Evolutionary conservation across 768 basidiomycete species (phyloP), one percentile per base, ranked within the genome.

Genomic region (Calocybe gangraenosa): DNA sequence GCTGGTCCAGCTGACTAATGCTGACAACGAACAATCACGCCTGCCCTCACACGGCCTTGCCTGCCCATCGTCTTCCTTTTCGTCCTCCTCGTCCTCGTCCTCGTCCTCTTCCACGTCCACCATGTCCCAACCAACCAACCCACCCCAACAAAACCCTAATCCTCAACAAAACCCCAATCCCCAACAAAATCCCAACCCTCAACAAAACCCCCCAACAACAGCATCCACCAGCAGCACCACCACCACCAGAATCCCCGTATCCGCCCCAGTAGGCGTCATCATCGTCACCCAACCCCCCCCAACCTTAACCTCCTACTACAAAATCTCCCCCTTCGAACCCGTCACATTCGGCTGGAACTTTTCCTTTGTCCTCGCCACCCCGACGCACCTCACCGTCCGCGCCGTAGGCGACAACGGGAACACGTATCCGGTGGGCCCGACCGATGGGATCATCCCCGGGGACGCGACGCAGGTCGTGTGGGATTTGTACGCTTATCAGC

Each of bases 301-400:
- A 52, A 86, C 87, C 7, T 77, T 81, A 25, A 84, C 86, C 2
- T 88, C 90, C 18, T 95, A 81, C 71, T 95, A 81, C 73, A 92
- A 93, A 75, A 87, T 96, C 59, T 87, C 90, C 0, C 67, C 69
- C 1, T 71, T 70, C 40, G 75, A 89, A 52, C 67, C 71, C 48
- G 80, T 96, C 59, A 95, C 92, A 17, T 90, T 96, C 62, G 93
- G 76, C 9, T 96, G 92, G 94, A 92, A 91, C 65, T 77, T 92
- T 57, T 90, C 89, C 13, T 73, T 73, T 46, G 69, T 97, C 33
- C 66, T 85, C 52, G 76, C 71, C 33, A 82, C 77, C 0, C 92
- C 92, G 0, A 78, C 81, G 2, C 72, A 73, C 53, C 75, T 95
- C 48, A 94, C 92, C 11, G 73, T 95, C 49, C 79, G 80, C 31